A percentile compares a stretch with the other conserved stretches of the same genome.
These are phyloP conservation scores for Sophora flavescens DNA, from an alignment of 306 rosid species.

Conservation along the genomic window DNA sequence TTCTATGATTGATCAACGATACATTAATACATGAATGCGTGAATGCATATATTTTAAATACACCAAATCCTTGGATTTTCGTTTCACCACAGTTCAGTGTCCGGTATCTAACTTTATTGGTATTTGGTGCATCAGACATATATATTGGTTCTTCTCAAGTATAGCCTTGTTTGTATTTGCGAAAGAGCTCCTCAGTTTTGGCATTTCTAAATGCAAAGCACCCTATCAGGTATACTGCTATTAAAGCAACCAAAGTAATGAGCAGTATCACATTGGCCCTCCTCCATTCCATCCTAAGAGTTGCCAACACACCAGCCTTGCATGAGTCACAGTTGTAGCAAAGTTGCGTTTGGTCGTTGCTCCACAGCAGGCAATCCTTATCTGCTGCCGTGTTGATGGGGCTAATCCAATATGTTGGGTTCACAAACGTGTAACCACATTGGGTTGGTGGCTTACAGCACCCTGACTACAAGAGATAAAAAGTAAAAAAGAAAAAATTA, in stretches of 20 bases:
- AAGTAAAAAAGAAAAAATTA: not conserved
- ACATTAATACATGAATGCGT: too few species aligned
- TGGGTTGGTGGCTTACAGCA: too few species aligned
- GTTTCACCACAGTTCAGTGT: not conserved
- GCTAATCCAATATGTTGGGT: too few species aligned
- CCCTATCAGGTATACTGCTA: constrained; percentile 62
- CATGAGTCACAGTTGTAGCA: too few species aligned
- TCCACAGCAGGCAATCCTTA: too few species aligned
- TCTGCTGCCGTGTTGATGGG: too few species aligned
- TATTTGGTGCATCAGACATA: not conserved
- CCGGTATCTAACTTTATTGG: not conserved
- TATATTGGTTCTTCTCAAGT: constrained; percentile 17
- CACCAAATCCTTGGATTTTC: too few species aligned
- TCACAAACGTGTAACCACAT: too few species aligned
- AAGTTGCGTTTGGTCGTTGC: too few species aligned
- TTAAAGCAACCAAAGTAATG: constrained; percentile 59
- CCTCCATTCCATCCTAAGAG: constrained; percentile 76
- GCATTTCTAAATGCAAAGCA: constrained; percentile 83
- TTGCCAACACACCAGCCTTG: constrained; percentile 70
- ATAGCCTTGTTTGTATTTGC: constrained; percentile 22
- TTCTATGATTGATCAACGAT: too few species aligned
- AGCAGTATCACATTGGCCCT: constrained; percentile 62
- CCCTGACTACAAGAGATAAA: too few species aligned
- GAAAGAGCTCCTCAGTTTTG: constrained; percentile 78
- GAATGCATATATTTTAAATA: too few species aligned